Evolutionary conservation across 176 grass and related monocot genomes (phyloP), one percentile per base, ranked within the genome.

Genomic region (Secale cereale): DNA sequence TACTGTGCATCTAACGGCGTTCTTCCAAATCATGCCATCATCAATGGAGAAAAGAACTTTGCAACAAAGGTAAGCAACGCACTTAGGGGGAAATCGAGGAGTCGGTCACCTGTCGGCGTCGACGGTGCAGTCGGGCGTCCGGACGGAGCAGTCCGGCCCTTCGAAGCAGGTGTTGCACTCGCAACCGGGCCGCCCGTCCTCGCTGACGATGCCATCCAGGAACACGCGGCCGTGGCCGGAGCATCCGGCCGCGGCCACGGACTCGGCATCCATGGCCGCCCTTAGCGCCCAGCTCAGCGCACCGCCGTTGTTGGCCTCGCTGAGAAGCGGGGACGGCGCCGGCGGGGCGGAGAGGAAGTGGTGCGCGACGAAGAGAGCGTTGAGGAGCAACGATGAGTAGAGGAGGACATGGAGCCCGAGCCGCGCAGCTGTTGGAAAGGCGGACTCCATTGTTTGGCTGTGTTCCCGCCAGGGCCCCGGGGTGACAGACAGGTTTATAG

Each of bases 81-180:
- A 1, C 13, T 15, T 33, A 39, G 16, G 36, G 68, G 10, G 70
- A 48, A 25, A 28, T 74, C 20, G 70, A 57, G 52, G 7, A 57
- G 52, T 57, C 16, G 48, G n/a, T 69, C 13, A 97, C 95, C 95
- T 85, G 8, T 91, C 64, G 13, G 81, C 88, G 59, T 97, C 85
- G 82, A 83, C 92, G 5, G 68, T 70, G 81, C 95, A 98, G 77
- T 86, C 64, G 10, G 76, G 64, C 64, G 70, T 74, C 17, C 85
- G 82, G 37, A 41, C 65, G 22, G 95, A 94, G 88, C 95, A 97
- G 76, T 97, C 87, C 8, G 67, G 29, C 10, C 95, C 91, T 54
- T 20, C 10, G 65, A 91, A 93, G 81, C 92, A 94, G 31, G n/a
- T 28, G 84, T 97, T 81, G 88, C 95, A 97, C 82, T 97, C 92